A percentile compares a stretch with the other conserved stretches of the same genome.
Evolutionary conservation across 805 yeast genomes (phyloP).

Genomic region (Candida awuae): DNA sequence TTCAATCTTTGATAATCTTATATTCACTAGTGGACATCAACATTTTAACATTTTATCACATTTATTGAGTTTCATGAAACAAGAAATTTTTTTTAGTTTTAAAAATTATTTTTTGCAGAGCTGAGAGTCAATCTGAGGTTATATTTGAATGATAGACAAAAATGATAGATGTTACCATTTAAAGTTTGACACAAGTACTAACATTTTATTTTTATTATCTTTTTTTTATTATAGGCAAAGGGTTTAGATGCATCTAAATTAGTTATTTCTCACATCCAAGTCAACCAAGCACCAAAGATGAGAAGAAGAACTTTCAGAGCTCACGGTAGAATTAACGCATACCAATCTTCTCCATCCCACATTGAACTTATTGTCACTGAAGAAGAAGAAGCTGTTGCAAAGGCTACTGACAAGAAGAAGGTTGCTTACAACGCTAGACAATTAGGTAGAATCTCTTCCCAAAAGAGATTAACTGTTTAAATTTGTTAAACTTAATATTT

Average conservation of each 20-base stretch:
- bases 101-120: too few relatives aligned
- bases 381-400: constrained; percentile 87
- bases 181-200: constrained; percentile 12
- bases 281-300: constrained; percentile 99
- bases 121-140: too few relatives aligned
- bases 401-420: constrained; percentile 51
- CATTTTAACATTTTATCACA: too few relatives aligned
- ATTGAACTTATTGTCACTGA: constrained; percentile 95
- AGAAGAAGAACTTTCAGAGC: constrained; percentile 99
- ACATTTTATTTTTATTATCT: constrained; percentile 12
- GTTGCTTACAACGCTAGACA: constrained; percentile 84
- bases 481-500: constrained; percentile 2
- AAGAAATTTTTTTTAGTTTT: too few relatives aligned
- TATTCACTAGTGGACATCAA: too few relatives aligned
- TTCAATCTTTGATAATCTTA: too few relatives aligned
- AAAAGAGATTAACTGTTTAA: constrained; percentile 67
- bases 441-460: constrained; percentile 83
- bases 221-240: constrained; percentile 48
- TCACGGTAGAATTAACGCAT: constrained; percentile 99
- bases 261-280: constrained; percentile 97
- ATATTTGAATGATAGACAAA: too few relatives aligned
- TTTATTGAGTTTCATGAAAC: too few relatives aligned
- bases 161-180: too few relatives aligned
- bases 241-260: constrained; percentile 95
- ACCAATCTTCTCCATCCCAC: constrained; percentile 98